Conservation (phyloP, 495 filamentous ascomycete genomes). For the Penicillium diatomitis region DNA sequence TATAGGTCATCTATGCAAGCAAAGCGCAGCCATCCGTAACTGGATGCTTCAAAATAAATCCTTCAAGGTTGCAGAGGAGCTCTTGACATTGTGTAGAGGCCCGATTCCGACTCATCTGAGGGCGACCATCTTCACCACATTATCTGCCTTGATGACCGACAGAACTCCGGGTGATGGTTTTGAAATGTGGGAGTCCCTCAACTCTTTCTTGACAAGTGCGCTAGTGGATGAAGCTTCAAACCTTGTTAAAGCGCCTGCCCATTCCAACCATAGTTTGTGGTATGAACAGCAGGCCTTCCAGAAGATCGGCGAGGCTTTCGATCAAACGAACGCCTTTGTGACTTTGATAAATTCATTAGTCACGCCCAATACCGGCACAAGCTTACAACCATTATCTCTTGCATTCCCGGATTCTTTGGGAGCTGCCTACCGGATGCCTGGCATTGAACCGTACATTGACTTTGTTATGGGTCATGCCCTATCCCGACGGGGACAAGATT, state of each 20-base stretch:
- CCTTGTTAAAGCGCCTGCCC: not conserved
- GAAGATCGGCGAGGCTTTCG: conserved; percentile 58
- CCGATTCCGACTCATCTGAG: conserved; percentile 63
- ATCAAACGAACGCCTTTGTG: conserved; percentile 76
- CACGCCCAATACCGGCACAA: conserved; percentile 43
- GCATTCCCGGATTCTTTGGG: conserved; percentile 87
- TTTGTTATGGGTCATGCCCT: conserved; percentile 74
- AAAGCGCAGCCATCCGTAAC: conserved; percentile 56
- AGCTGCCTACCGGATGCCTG: conserved; percentile 65
- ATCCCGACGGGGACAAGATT: conserved; percentile 47
- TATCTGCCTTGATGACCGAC: conserved; percentile 57
- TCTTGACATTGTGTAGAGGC: conserved; percentile 62
- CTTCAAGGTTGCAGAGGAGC: conserved; percentile 52
- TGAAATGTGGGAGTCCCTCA: conserved; percentile 60
- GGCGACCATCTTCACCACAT: conserved; percentile 61
- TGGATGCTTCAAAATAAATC: conserved; percentile 59
- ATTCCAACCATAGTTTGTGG: conserved; percentile 16
- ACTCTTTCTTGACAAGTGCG: conserved; percentile 57
- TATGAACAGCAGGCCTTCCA: conserved; percentile 47
- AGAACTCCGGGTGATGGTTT: conserved; percentile 52
- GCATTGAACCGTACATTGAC: conserved; percentile 88
- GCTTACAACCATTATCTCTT: conserved; percentile 50
- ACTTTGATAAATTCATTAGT: conserved; percentile 60
- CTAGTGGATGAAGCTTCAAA: not conserved
- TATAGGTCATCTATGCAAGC: conserved; percentile 63